These are phyloP conservation scores for Breynia disticha DNA, from an alignment of 441 rosid species.

Conservation along the genomic window DNA sequence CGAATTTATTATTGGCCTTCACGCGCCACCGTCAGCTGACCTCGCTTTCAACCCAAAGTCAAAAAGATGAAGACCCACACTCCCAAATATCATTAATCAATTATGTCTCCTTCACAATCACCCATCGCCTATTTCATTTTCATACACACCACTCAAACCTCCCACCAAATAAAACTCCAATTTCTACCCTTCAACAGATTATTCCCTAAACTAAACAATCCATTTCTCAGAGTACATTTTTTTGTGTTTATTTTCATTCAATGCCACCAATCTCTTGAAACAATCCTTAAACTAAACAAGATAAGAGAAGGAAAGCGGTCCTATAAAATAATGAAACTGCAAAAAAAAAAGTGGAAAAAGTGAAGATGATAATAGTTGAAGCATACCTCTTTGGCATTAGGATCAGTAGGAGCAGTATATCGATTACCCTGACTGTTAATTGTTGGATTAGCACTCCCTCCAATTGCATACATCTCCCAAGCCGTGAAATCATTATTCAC, in stretches of 20 bases:
- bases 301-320: neutral
- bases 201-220: too few relatives aligned
- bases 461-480: conserved; percentile 89
- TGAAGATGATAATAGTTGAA: neutral
- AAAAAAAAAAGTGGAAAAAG: conserved; percentile 2
- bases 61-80: neutral
- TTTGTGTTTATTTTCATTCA: too few relatives aligned
- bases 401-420: conserved; percentile 50
- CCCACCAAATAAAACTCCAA: too few relatives aligned
- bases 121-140: neutral
- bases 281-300: too few relatives aligned
- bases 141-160: neutral
- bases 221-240: too few relatives aligned
- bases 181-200: too few relatives aligned
- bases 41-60: neutral
- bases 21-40: neutral
- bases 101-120: neutral
- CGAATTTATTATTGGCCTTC: neutral
- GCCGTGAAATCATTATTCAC: conserved; percentile 67
- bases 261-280: too few relatives aligned
- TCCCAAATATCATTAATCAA: neutral
- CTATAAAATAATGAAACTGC: conserved; percentile 8
- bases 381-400: conserved; percentile 66
- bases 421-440: conserved; percentile 89
- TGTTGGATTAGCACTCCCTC: conserved; percentile 84